A percentile compares a stretch with the other conserved stretches of the same genome.
Conservation (phyloP, 1,284 basidiomycete genomes). For the Ceraceosorus bombacis region DNA sequence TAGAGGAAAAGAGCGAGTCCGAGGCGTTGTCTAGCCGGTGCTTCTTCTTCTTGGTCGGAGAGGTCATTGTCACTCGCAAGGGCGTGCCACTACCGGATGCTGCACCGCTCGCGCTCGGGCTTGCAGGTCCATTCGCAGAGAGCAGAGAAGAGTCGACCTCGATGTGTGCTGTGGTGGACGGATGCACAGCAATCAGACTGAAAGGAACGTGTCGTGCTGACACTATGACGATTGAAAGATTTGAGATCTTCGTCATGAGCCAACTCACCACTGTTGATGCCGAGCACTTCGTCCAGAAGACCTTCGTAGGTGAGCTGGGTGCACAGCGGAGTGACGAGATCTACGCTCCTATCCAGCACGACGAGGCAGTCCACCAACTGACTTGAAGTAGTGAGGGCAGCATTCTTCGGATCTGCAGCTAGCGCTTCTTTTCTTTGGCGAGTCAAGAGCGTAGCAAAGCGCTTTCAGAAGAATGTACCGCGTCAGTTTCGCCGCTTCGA, state of each 20-base stretch:
- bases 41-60: slow-evolving; percentile 62
- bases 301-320: slow-evolving; percentile 97
- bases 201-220: no score
- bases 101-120: slow-evolving; percentile 1
- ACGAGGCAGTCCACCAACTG: slow-evolving; percentile 73
- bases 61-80: slow-evolving; percentile 23
- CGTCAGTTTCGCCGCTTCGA: slow-evolving; percentile 4
- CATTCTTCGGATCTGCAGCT: slow-evolving; percentile 42
- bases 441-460: slow-evolving; percentile 65
- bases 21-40: slow-evolving; percentile 67
- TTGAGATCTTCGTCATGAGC: slow-evolving; percentile 48
- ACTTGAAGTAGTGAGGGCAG: slow-evolving; percentile 28
- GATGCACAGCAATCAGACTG: no score
- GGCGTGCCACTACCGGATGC: slow-evolving; percentile 24
- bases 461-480: slow-evolving; percentile 52
- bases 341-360: slow-evolving; percentile 81
- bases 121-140: slow-evolving; percentile 37
- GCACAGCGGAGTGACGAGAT: slow-evolving; percentile 88
- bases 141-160: slow-evolving; percentile 77
- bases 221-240: slow-evolving; percentile 1
- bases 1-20: slow-evolving; percentile 74
- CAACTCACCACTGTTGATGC: slow-evolving; percentile 67
- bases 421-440: slow-evolving; percentile 55
- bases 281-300: slow-evolving; percentile 83
- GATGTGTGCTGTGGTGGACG: slow-evolving; percentile 62